Conservation (phyloP, 2,329 filamentous ascomycete genomes). For the Microdochium bolleyi region DNA sequence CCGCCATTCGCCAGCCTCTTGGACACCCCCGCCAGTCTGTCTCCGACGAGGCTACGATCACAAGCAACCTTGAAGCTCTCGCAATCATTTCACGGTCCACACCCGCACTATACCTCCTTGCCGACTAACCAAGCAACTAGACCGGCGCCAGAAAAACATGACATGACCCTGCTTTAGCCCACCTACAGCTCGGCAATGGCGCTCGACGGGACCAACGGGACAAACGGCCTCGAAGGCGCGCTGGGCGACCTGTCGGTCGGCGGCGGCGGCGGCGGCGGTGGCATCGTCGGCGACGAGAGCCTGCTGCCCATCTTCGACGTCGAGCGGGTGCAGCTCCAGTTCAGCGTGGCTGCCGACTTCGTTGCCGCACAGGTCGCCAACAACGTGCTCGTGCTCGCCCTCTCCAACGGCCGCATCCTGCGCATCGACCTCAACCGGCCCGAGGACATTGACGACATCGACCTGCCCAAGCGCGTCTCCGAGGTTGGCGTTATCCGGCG, state of each 20-base stretch:
- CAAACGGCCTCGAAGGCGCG: constrained; percentile 63
- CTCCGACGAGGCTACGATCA: not conserved
- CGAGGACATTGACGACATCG: constrained; percentile 96
- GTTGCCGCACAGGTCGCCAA: constrained; percentile 95
- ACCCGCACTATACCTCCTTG: not conserved
- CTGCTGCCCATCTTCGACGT: constrained; percentile 88
- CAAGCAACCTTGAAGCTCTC: not conserved
- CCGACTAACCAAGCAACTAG: not conserved
- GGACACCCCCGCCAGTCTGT: not conserved
- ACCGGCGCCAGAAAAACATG: not conserved
- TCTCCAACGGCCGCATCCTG: constrained; percentile 86
- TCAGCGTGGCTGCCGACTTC: constrained; percentile 90
- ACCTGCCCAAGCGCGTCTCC: constrained; percentile 85
- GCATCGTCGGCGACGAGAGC: constrained; percentile 34
- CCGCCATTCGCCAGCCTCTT: not conserved
- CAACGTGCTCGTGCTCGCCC: constrained; percentile 86
- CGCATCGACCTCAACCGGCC: constrained; percentile 91
- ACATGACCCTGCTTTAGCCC: not conserved
- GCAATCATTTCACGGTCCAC: not conserved
- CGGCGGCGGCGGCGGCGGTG: constrained; percentile 25
- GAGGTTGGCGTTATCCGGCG: constrained; percentile 88
- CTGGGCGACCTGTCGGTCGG: constrained; percentile 37
- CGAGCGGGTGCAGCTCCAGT: constrained; percentile 85
- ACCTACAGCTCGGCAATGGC: constrained; percentile 44
- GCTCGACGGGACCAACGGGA: constrained; percentile 57